Evolutionary conservation across 129 eudicot species (phyloP).

Genomic region (Artemisia tridentata): DNA sequence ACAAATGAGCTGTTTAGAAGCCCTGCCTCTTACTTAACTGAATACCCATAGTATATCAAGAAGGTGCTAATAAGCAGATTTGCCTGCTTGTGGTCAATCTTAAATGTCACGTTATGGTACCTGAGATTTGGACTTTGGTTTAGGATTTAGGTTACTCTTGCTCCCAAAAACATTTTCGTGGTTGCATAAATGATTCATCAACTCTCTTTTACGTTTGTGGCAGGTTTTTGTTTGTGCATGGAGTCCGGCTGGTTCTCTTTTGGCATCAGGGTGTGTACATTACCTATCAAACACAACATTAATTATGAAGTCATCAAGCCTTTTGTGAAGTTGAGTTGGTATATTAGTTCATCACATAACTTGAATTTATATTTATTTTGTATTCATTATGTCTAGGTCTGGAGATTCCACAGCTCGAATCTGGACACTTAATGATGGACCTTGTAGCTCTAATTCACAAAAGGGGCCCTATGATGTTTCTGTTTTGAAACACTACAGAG

Average conservation of each 20-base stretch:
- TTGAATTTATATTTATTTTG: background rate
- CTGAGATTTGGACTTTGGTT: no score
- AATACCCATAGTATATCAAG: no score
- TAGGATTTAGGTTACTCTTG: no score
- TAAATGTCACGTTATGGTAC: no score
- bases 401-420: constrained; percentile 96
- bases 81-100: no score
- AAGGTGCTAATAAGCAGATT: no score
- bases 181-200: constrained; percentile 1
- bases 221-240: constrained; percentile 98
- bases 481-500: constrained; percentile 71
- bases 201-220: constrained; percentile 7
- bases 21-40: no score
- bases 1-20: no score
- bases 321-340: background rate
- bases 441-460: constrained; percentile 54
- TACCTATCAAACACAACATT: constrained; percentile 2
- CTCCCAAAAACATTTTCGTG: no score
- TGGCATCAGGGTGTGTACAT: constrained; percentile 82
- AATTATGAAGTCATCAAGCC: background rate
- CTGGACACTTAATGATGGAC: constrained; percentile 77
- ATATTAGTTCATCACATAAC: background rate
- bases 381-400: constrained; percentile 40
- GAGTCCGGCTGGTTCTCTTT: constrained; percentile 91
- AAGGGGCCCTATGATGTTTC: constrained; percentile 45